Evolutionary conservation across 257 asterid species (phyloP).

Genomic region (Nyctanthes arbortristis): DNA sequence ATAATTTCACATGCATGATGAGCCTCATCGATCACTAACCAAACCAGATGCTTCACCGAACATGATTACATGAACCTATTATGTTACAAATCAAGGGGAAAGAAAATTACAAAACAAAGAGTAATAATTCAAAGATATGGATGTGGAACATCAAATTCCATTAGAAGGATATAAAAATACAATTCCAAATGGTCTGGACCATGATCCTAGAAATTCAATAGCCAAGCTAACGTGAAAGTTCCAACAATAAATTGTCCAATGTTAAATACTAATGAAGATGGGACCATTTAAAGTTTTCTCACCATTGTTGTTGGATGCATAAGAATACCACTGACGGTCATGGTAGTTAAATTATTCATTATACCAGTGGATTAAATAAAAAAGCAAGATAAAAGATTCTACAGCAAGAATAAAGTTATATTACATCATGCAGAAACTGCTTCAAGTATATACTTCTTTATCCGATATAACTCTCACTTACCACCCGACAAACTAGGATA

Average conservation of each 20-base stretch:
- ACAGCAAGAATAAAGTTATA: neutral
- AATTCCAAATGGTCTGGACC: neutral
- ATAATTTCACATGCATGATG: conserved; percentile 95
- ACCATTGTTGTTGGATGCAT: neutral
- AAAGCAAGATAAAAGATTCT: neutral
- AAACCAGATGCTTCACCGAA: conserved; percentile 76
- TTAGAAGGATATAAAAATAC: neutral
- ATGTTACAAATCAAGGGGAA: conserved; percentile 18
- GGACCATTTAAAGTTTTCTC: neutral
- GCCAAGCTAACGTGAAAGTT: conserved; percentile 13
- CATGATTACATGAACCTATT: conserved; percentile 89
- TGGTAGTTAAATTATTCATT: neutral
- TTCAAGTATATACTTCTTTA: neutral
- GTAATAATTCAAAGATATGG: conserved; percentile 13
- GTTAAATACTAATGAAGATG: neutral
- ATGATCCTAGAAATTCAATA: neutral
- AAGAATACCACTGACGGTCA: neutral
- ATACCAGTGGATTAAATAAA: neutral
- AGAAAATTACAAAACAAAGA: conserved; percentile 5
- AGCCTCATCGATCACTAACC: conserved; percentile 99
- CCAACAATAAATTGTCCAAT: too few species aligned
- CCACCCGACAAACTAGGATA: neutral
- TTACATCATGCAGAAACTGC: neutral
- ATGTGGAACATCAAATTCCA: conserved; percentile 3
- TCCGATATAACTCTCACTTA: neutral